Evolutionary conservation across 2,329 filamentous ascomycete genomes (phyloP).

Genomic region (Hypoxylon sp.): DNA sequence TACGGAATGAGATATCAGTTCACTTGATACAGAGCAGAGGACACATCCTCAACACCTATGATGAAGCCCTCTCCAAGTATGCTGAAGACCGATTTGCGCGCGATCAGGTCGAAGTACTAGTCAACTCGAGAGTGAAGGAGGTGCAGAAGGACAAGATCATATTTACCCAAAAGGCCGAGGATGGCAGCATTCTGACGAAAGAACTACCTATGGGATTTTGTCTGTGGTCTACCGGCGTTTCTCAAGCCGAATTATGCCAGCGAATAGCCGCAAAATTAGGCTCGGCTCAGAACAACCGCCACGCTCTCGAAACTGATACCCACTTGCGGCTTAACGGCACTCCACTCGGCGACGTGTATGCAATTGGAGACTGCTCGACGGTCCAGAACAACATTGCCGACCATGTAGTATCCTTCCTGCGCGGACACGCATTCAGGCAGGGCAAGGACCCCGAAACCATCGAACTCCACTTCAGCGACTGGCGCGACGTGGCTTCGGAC

Average conservation of each 20-base stretch:
- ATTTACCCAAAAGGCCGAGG: conserved; percentile 83
- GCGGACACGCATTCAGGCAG: conserved; percentile 89
- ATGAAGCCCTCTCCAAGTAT: conserved; percentile 92
- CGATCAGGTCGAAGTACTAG: conserved; percentile 91
- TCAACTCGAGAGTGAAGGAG: conserved; percentile 93
- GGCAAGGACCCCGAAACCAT: conserved; percentile 91
- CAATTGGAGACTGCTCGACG: conserved; percentile 94
- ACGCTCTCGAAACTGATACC: conserved; percentile 93
- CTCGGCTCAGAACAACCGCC: conserved; percentile 83
- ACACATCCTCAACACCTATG: conserved; percentile 98
- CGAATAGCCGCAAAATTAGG: conserved; percentile 82
- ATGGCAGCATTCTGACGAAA: conserved; percentile 83
- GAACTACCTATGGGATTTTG: conserved; percentile 97
- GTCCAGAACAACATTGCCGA: conserved; percentile 98
- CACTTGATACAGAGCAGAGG: conserved; percentile 95
- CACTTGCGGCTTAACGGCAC: conserved; percentile 91
- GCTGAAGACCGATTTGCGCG: conserved; percentile 91
- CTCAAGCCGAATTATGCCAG: conserved; percentile 85
- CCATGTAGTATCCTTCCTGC: conserved; percentile 89
- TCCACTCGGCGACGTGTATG: conserved; percentile 93
- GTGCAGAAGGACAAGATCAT: conserved; percentile 86
- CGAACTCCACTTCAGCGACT: conserved; percentile 87
- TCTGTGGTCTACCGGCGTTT: conserved; percentile 95
- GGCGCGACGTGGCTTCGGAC: conserved; percentile 84
- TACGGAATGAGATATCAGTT: conserved; percentile 98